Base-by-base conservation (phyloP, 2,329 filamentous ascomycete genomes). In the Ramichloridium luteum region DNA sequence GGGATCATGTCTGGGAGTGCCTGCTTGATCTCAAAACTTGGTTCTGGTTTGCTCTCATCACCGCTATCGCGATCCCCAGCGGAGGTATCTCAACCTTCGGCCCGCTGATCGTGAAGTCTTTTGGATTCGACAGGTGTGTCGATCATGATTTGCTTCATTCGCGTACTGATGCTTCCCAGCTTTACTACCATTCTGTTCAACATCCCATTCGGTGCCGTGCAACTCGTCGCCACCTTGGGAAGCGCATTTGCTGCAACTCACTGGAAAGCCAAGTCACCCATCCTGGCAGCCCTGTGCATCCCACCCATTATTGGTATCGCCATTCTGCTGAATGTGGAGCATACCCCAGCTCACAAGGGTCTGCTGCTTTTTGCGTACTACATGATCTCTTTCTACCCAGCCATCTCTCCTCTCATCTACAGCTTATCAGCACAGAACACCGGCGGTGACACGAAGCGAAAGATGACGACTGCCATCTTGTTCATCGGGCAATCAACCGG, bases 401-500 rank as follows among this genome's bases (percentile, higher is more conserved):
- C 65, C 4, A 72, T 72, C 37, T 64, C 74, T 3, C 74, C 71
- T 0, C 53, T 76, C 16, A 68, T 76, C 25, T 75, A 72, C 40
- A 68, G 68, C 0, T 75, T 70, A 70, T 70, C 68, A 2, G 61
- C 68, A 2, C 69, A 72, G 38, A 77, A 77, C 40, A 76, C 76
- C 0, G 76, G 70, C 0, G 76, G 77, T 1, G 74, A 80, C 46
- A 80, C 76, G 0, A 81, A 81, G 54, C 71, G 72, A 40, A 80
- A 79, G 46, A 67, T 70, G 6, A 76, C 70, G 0, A 78, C 74
- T 0, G 74, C 67, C 9, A 61, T 77, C 5, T 59, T 80, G 1
- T 76, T 80, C 44, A 65, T 80, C 28, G 73, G 74, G 4, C 69
- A 74, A 36, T 77, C 69, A 31, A 68, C 67, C 2, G 77, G 76